These are phyloP conservation scores for Torrubiellomyces zombiae DNA, from an alignment of 2,329 filamentous ascomycete species.

Conservation along the genomic window DNA sequence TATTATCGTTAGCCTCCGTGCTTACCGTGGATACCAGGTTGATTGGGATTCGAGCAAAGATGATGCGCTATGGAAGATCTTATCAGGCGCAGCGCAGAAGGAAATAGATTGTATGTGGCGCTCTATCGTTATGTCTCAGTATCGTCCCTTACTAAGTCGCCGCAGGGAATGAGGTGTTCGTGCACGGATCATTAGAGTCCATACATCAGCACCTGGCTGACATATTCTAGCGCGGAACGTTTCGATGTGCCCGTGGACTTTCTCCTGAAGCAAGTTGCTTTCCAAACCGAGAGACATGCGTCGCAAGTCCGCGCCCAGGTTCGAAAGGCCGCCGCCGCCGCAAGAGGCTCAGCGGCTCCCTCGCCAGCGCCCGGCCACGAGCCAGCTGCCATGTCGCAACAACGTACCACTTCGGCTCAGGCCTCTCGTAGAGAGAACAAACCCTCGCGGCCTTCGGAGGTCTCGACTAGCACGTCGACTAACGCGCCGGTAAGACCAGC, in stretches of 20 bases:
- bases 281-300: constrained; percentile 80
- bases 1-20: constrained; percentile 1
- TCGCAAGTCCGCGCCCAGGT: constrained; percentile 84
- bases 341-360: constrained; percentile 36
- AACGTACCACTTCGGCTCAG: constrained; percentile 33
- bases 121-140: too few species aligned
- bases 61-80: constrained; percentile 73
- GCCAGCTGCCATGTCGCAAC: constrained; percentile 18
- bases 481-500: constrained; percentile 26
- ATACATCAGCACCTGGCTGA: too few species aligned
- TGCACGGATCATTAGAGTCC: too few species aligned
- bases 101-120: constrained; percentile 82
- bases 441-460: too few species aligned
- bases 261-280: constrained; percentile 81
- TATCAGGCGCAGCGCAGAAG: constrained; percentile 65
- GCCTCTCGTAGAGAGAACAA: too few species aligned
- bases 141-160: too few species aligned
- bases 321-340: constrained; percentile 50
- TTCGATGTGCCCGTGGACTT: constrained; percentile 83
- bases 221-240: constrained; percentile 40
- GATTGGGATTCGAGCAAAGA: constrained; percentile 83
- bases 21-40: constrained; percentile 35
- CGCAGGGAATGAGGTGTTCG: constrained; percentile 65
- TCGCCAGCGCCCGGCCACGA: constrained; percentile 39
- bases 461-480: constrained; percentile 25